Conservation (phyloP, 768 basidiomycete genomes). For the Royoungia palumana region DNA sequence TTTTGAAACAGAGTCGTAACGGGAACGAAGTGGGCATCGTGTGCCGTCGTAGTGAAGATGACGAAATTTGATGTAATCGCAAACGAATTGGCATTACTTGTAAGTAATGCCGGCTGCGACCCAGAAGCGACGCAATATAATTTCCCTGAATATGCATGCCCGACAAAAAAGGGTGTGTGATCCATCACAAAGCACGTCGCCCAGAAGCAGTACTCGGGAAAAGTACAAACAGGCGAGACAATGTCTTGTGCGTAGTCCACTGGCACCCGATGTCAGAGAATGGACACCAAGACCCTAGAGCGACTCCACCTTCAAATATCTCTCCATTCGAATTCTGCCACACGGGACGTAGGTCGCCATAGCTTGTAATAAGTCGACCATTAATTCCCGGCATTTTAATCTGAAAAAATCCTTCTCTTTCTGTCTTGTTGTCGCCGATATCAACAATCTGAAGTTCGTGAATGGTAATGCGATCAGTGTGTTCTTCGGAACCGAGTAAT, state of each 20-base stretch:
- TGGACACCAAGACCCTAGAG: neutral
- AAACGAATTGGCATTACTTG: conserved; percentile 68
- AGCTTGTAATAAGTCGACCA: conserved; percentile 44
- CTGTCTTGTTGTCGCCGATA: neutral
- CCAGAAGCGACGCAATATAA: conserved; percentile 47
- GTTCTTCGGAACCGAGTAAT: conserved; percentile 39
- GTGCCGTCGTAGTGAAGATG: conserved; percentile 80
- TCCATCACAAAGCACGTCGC: conserved; percentile 29
- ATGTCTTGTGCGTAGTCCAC: conserved; percentile 21
- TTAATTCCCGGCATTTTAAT: conserved; percentile 36
- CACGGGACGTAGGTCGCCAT: conserved; percentile 17
- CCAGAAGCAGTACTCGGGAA: conserved; percentile 62
- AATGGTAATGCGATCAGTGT: conserved; percentile 34
- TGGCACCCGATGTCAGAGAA: conserved; percentile 9
- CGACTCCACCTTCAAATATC: conserved; percentile 41
- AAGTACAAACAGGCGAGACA: conserved; percentile 30
- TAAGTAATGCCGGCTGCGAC: conserved; percentile 35
- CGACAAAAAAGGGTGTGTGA: conserved; percentile 46
- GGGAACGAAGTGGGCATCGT: conserved; percentile 76
- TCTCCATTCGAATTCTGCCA: conserved; percentile 50
- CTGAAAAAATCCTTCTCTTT: conserved; percentile 5
- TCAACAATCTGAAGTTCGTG: conserved; percentile 16
- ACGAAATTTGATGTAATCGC: conserved; percentile 69
- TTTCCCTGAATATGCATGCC: conserved; percentile 63
- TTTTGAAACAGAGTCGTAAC: conserved; percentile 11